Evolutionary conservation across 345 rosid species (phyloP).

Genomic region (Eucalyptus fibrosa): DNA sequence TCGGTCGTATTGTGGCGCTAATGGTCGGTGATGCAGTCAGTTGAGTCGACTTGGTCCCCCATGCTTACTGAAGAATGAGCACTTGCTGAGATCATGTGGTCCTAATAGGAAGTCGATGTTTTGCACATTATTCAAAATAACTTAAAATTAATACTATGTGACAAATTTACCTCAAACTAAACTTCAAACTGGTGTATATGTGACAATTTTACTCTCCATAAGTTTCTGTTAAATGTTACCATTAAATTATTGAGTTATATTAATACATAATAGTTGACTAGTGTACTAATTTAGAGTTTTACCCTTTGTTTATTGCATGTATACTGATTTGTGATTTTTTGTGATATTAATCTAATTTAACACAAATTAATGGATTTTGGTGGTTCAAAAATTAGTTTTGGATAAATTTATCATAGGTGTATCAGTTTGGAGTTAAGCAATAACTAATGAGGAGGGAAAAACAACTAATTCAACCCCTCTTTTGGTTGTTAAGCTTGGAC

Average conservation of each 20-base stretch:
- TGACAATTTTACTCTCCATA: not conserved
- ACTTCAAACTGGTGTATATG: rapidly evolving
- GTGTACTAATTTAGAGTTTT: too few relatives aligned
- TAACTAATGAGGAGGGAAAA: not conserved
- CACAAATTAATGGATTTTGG: too few relatives aligned
- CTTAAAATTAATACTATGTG: not conserved
- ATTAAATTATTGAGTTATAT: too few relatives aligned
- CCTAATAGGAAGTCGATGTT: not conserved
- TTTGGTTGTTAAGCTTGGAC: not conserved
- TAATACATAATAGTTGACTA: too few relatives aligned
- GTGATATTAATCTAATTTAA: too few relatives aligned
- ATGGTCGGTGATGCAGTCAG: not conserved
- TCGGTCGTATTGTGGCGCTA: not conserved
- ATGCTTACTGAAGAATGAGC: not conserved
- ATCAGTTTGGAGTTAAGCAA: too few relatives aligned
- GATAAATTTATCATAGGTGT: rapidly evolving
- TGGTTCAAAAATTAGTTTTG: rapidly evolving
- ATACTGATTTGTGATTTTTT: too few relatives aligned
- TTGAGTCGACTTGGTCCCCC: not conserved
- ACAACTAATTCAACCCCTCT: not conserved
- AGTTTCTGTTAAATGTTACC: rapidly evolving
- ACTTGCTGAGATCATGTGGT: not conserved
- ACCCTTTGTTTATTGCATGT: rapidly evolving
- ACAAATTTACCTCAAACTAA: too few relatives aligned
- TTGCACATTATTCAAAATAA: not conserved